Base-by-base conservation (phyloP, 768 basidiomycete genomes). In the Xanthoconium stramineum region DNA sequence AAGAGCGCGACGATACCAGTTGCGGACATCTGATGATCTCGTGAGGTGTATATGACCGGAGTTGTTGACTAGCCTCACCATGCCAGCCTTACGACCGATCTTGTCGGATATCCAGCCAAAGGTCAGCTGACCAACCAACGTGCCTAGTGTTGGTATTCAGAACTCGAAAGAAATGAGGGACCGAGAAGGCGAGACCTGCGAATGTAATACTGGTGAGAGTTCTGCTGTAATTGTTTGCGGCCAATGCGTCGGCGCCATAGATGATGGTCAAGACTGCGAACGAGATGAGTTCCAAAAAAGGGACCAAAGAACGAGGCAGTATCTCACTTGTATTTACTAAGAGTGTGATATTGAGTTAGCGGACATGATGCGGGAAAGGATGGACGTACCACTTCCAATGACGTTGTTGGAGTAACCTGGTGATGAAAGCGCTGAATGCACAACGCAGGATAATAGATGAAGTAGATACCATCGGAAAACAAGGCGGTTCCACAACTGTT, bases 21-120 rank as follows among this genome's bases (percentile, higher is more conserved):
- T 5, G 93, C 92, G 28, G 82, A 63, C 84, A 93, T 89, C 90
- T 90, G 54, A 35, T 52, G 10, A 57, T 12, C 29, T 44, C 42
- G 57, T 60, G 59, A 67, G 60, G 48, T 63, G 52, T 47, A 47
- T 35, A 37, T 33, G 17, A 20, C 12, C 3, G 13, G n/a, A 15
- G 7, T 8, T 52, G 39, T 28, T 24, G 43, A 47, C 24, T n/a
- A 6, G 15, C 11, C 78, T 50, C 55, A 88, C 86, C 92, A 94
- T 94, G 61, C 92, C 92, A 62, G 86, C 88, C 65, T 94, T 95
- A 47, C 88, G 81, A 13, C 94, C 93, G 59, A 94, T 63, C 70
- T 90, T 91, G 70, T 95, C 94, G 17, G 89, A 89, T 57, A 94
- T 76, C 67, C 84, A 91, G 72, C 90, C 89, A 63, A 94, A 93